A percentile compares a stretch with the other conserved stretches of the same genome.
phyloP scores from a whole-genome alignment of 352 stramenopile species.

The Elongisporangium senticosum region DNA sequence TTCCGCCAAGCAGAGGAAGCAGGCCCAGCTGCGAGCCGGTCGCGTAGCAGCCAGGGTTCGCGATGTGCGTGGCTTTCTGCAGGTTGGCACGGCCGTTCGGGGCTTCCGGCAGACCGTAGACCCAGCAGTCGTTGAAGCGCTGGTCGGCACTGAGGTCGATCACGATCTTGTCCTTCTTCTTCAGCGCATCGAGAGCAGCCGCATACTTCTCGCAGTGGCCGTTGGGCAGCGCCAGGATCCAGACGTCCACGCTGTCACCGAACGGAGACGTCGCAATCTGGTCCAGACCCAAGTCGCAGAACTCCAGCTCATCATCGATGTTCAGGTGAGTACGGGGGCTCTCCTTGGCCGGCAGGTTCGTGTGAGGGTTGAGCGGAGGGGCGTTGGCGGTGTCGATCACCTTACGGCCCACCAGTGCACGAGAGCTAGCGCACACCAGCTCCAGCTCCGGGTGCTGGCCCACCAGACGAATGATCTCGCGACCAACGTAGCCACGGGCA shows the following conservation, averaged over 20 bases:
- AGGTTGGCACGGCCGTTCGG: constrained; percentile 53
- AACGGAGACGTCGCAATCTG: constrained; percentile 61
- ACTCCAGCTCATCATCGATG: constrained; percentile 72
- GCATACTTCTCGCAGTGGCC: constrained; percentile 82
- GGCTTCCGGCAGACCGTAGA: constrained; percentile 82
- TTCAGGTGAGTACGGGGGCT: constrained; percentile 31
- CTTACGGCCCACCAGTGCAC: constrained; percentile 70
- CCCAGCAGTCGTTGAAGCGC: constrained; percentile 82
- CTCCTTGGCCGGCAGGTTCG: constrained; percentile 56
- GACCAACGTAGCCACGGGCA: constrained; percentile 80
- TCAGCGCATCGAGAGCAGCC: constrained; percentile 57
- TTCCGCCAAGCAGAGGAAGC: constrained; percentile 70
- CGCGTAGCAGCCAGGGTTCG: constrained; percentile 87
- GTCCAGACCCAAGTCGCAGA: constrained; percentile 77
- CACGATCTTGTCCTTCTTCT: constrained; percentile 67
- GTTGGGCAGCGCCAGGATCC: constrained; percentile 85
- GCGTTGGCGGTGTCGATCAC: constrained; percentile 69
- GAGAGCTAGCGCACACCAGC: constrained; percentile 80
- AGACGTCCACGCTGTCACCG: constrained; percentile 80
- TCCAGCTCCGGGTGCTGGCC: constrained; percentile 72
- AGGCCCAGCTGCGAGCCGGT: constrained; percentile 76
- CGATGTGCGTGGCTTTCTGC: constrained; percentile 67
- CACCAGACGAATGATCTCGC: constrained; percentile 83
- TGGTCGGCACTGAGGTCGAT: constrained; percentile 88
- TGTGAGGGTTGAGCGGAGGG: constrained; percentile 80